These are phyloP conservation scores for Astragalus membranaceus DNA, from an alignment of 306 rosid species.

Conservation along the genomic window DNA sequence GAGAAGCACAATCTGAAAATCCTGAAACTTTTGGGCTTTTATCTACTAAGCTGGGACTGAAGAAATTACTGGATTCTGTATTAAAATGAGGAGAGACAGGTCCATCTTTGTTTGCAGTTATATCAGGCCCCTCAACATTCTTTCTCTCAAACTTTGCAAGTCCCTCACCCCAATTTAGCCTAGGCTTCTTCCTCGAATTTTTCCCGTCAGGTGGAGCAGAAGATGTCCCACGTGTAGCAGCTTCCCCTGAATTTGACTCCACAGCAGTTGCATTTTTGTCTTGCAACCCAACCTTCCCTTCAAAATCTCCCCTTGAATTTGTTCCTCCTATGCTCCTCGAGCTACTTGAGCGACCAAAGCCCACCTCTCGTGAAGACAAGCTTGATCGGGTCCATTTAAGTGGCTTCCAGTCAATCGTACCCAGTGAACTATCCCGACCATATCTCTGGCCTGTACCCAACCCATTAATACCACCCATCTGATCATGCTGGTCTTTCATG, in stretches of 20 bases:
- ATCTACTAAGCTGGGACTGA: conserved; percentile 49
- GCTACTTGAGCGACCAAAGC: conserved; percentile 61
- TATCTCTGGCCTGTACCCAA: conserved; percentile 44
- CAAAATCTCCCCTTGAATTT: conserved; percentile 53
- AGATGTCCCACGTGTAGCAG: conserved; percentile 58
- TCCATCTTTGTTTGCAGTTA: conserved; percentile 40
- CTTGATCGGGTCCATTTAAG: conserved; percentile 77
- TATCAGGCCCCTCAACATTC: conserved; percentile 59
- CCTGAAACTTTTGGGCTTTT: conserved; percentile 53
- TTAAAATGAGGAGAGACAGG: conserved; percentile 35
- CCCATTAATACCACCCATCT: conserved; percentile 51
- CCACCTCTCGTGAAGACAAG: conserved; percentile 70
- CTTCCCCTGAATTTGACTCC: conserved; percentile 65
- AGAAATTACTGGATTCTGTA: conserved; percentile 40
- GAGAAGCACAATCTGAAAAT: conserved; percentile 67
- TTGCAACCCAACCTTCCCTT: conserved; percentile 52
- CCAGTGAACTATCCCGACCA: conserved; percentile 54
- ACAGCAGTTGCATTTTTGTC: conserved; percentile 41
- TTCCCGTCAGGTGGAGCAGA: conserved; percentile 59
- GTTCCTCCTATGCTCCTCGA: conserved; percentile 56
- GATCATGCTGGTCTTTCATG: conserved; percentile 65
- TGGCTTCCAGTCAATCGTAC: conserved; percentile 66
- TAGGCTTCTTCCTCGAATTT: conserved; percentile 65
- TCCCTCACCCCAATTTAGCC: conserved; percentile 97
- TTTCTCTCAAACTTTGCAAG: conserved; percentile 82